These are phyloP conservation scores for Helichrysum umbraculigerum DNA, from an alignment of 129 eudicot species.

Conservation along the genomic window DNA sequence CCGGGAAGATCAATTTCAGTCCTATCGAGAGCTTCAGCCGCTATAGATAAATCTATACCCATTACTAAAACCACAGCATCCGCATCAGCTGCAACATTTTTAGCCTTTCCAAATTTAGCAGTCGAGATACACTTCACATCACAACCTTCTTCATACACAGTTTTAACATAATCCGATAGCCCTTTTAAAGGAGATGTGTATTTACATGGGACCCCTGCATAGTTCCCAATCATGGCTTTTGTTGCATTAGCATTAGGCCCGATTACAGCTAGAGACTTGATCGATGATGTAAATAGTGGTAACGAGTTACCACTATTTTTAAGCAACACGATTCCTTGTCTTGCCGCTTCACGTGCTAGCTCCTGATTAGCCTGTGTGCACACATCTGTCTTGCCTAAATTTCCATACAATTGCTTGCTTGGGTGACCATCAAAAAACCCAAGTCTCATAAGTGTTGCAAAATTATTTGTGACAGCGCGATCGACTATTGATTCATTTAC, in stretches of 20 bases:
- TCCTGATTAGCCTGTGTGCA: slow-evolving; percentile 33
- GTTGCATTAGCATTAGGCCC: slow-evolving; percentile 66
- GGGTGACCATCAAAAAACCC: slow-evolving; percentile 57
- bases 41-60: slow-evolving; percentile 33
- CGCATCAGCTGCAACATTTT: slow-evolving; percentile 15
- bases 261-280: slow-evolving; percentile 41
- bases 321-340: slow-evolving; percentile 54
- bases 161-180: slow-evolving; percentile 20
- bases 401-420: slow-evolving; percentile 39
- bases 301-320: slow-evolving; percentile 25
- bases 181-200: slow-evolving; percentile 35
- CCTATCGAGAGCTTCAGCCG: slow-evolving; percentile 34
- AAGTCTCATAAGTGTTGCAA: slow-evolving; percentile 49
- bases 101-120: not conserved
- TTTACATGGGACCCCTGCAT: slow-evolving; percentile 46
- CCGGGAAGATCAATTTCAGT: slow-evolving; percentile 33
- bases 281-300: not conserved
- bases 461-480: slow-evolving; percentile 42
- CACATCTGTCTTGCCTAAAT: slow-evolving; percentile 40
- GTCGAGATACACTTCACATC: slow-evolving; percentile 28
- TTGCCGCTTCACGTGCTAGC: slow-evolving; percentile 49
- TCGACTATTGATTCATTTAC: slow-evolving; percentile 40
- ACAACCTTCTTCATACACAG: slow-evolving; percentile 27
- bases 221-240: slow-evolving; percentile 47
- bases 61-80: slow-evolving; percentile 35